Evolutionary conservation across 2,329 filamentous ascomycete genomes (phyloP).

Genomic region (Penicillium sp.): DNA sequence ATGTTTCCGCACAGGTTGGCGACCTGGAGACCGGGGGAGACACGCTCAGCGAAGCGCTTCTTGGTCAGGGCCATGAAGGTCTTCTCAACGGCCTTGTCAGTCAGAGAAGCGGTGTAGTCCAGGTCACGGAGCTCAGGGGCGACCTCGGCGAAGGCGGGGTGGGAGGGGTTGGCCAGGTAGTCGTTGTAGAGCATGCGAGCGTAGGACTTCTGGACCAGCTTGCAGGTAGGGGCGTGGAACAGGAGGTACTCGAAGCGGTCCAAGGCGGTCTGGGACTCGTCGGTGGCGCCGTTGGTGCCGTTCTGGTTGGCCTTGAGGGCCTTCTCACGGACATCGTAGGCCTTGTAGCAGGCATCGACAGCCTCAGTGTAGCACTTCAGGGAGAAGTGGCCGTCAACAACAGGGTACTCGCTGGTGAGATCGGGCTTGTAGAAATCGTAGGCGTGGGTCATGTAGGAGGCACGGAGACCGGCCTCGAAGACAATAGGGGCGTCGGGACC

Average conservation of each 20-base stretch:
- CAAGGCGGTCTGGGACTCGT: conserved; percentile 60
- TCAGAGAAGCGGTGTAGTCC: conserved; percentile 75
- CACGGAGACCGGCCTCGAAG: conserved; percentile 75
- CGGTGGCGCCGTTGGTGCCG: conserved; percentile 49
- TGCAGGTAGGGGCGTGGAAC: conserved; percentile 86
- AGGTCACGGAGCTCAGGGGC: conserved; percentile 74
- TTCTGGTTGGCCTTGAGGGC: conserved; percentile 53
- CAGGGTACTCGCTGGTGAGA: conserved; percentile 81
- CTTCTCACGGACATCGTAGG: conserved; percentile 73
- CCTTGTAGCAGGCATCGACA: conserved; percentile 77
- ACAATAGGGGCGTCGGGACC: conserved; percentile 76
- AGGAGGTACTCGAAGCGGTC: conserved; percentile 82
- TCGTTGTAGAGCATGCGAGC: conserved; percentile 83
- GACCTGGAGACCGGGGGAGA: conserved; percentile 71
- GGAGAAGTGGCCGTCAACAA: conserved; percentile 82
- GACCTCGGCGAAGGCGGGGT: conserved; percentile 70
- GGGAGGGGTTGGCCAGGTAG: conserved; percentile 69
- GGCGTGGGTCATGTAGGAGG: conserved; percentile 77
- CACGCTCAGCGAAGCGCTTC: conserved; percentile 79
- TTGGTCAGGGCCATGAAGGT: conserved; percentile 81
- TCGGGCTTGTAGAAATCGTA: conserved; percentile 94
- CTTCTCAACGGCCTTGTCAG: conserved; percentile 83
- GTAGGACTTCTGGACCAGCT: conserved; percentile 83
- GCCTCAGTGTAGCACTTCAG: conserved; percentile 79
- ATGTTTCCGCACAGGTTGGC: conserved; percentile 72